These are phyloP conservation scores for Lumnitzera littorea DNA, from an alignment of 345 rosid genomes.

Conservation along the genomic window DNA sequence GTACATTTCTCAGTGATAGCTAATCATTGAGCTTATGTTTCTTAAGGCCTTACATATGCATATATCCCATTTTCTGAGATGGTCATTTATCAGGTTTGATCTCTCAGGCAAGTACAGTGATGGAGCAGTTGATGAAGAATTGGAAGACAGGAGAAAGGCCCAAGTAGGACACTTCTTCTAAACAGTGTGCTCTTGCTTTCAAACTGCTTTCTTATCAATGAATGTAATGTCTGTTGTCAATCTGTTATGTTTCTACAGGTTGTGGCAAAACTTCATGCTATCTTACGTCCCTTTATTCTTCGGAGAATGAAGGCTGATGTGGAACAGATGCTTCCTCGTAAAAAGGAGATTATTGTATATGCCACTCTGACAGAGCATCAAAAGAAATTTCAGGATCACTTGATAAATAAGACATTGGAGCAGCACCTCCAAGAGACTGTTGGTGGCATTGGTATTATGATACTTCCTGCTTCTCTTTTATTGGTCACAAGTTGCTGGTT, in stretches of 20 bases:
- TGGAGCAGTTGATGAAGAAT: constrained; percentile 49
- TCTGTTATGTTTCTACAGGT: constrained; percentile 33
- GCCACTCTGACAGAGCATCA: constrained; percentile 85
- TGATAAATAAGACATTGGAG: constrained; percentile 67
- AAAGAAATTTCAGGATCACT: constrained; percentile 80
- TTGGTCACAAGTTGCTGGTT: too few species aligned
- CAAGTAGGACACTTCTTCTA: constrained; percentile 36
- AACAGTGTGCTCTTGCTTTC: constrained; percentile 4
- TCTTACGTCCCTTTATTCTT: constrained; percentile 91
- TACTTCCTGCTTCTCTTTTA: not conserved
- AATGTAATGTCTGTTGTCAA: constrained; percentile 7
- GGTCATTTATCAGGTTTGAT: constrained; percentile 56
- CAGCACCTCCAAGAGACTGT: constrained; percentile 37
- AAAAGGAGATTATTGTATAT: constrained; percentile 87
- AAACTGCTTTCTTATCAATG: constrained; percentile 3
- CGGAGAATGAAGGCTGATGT: constrained; percentile 94
- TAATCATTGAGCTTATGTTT: too few species aligned
- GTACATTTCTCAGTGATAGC: too few species aligned
- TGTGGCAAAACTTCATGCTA: constrained; percentile 86
- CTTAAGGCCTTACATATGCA: too few species aligned
- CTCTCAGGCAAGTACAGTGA: constrained; percentile 52
- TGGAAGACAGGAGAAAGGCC: constrained; percentile 75
- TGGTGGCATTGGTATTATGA: constrained; percentile 31
- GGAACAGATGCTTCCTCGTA: constrained; percentile 79
- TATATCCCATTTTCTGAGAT: not conserved